These are phyloP conservation scores for Neoarthrinium moseri DNA, from an alignment of 2,329 filamentous ascomycete species.

Conservation along the genomic window DNA sequence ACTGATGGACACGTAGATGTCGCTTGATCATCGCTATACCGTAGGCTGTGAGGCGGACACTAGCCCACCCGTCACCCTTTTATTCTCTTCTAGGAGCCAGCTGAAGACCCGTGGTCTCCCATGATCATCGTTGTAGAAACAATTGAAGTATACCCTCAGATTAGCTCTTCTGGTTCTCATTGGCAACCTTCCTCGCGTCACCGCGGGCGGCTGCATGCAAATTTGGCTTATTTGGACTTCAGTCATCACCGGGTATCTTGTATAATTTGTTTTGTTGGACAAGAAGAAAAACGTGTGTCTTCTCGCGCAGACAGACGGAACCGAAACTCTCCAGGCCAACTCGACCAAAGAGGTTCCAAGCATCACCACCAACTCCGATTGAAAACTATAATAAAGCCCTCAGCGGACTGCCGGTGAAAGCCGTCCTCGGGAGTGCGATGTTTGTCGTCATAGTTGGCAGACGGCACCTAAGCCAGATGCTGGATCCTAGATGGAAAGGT, in stretches of 20 bases:
- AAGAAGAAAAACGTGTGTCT: slow-evolving; percentile 13
- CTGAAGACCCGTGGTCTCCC: too few species aligned
- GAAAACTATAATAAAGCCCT: slow-evolving; percentile 45
- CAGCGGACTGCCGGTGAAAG: slow-evolving; percentile 18
- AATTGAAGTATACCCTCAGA: slow-evolving; percentile 42
- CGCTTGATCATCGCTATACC: too few species aligned
- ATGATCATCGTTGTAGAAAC: too few species aligned
- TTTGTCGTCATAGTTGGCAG: slow-evolving; percentile 26
- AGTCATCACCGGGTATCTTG: slow-evolving; percentile 48
- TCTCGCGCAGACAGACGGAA: slow-evolving; percentile 4
- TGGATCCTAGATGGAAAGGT: background rate
- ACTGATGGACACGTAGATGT: too few species aligned
- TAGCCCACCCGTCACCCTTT: too few species aligned
- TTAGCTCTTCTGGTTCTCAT: slow-evolving; percentile 57
- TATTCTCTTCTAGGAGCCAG: too few species aligned
- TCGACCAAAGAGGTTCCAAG: slow-evolving; percentile 16
- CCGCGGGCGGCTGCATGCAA: slow-evolving; percentile 45
- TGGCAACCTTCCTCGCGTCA: slow-evolving; percentile 37
- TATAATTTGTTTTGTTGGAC: slow-evolving; percentile 17
- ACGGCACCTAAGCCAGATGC: background rate
- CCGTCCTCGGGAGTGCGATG: slow-evolving; percentile 19
- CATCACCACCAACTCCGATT: slow-evolving; percentile 47
- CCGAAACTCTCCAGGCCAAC: slow-evolving; percentile 15
- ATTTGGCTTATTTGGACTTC: slow-evolving; percentile 58
- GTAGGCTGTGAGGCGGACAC: too few species aligned